Evolutionary conservation across 768 basidiomycete species (phyloP), one percentile per base, ranked within the genome.

Genomic region (Sarcomyxa edulis): DNA sequence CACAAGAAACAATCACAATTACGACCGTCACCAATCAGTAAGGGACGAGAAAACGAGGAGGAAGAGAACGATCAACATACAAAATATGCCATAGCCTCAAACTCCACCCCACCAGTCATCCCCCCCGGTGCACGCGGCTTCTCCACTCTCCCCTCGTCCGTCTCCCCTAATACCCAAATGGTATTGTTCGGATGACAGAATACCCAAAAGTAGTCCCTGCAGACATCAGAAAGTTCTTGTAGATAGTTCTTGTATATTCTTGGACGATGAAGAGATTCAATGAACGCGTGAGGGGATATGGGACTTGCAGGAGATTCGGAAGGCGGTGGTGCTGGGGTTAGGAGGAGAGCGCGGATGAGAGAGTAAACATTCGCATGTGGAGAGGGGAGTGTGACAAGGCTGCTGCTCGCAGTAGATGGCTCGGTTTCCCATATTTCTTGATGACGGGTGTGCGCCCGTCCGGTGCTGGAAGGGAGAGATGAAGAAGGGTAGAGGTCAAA

Each of bases 91-190:
- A 97, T 95, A 4, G 95, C 95, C 63, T 99, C 96, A 54, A 84
- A 94, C 54, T 99, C 96, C 9, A 99, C 96, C 5, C 96, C 96
- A 5, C 95, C 96, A 0, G 96, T 97, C 82, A 98, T 97, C 11
- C 96, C 95, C 5, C 93, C 91, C 3, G 96, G 96, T 9, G 96
- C 95, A 40, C 86, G 72, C 10, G 92, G 92, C 53, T 82, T 86
- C 61, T 96, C 94, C 4, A 91, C 90, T 43, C 77, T 76, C 2
- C 65, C 74, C 54, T 91, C 84, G 54, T 97, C 90, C 2, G 88
- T 84, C 49, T 95, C 85, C 6, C 71, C 59, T 14, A 96, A 63
- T 14, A 81, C 69, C 95, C 95, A 97, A 35, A 98, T 81, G 0
- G 81, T 80, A 49, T 98, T 99, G 55, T 83, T 84, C 2, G 86